Evolutionary conservation across 345 rosid species (phyloP).

Genomic region (Anacardium occidentale): DNA sequence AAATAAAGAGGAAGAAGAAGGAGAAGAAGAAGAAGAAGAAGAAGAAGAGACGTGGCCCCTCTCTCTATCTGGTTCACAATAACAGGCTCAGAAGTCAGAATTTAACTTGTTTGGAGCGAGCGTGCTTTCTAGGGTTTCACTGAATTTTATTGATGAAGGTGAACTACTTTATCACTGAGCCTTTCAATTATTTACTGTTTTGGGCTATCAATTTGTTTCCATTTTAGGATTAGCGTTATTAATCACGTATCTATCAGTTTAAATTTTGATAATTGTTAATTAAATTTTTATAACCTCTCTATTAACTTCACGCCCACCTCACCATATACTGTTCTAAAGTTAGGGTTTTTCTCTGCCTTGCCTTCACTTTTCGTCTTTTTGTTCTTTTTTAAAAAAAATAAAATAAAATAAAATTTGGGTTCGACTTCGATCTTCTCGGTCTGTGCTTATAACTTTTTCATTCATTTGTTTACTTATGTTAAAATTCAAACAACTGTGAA

Average conservation of each 20-base stretch:
- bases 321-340: background rate
- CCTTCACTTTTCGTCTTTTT: constrained; percentile 8
- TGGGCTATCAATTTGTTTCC: constrained; percentile 12
- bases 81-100: background rate
- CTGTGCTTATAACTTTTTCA: constrained; percentile 1
- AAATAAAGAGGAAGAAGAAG: background rate
- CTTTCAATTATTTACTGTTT: constrained; percentile 11
- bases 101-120: constrained; percentile 19
- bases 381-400: no score
- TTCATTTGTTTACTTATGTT: background rate
- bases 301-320: background rate
- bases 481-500: background rate
- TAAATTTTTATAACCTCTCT: background rate
- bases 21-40: constrained; percentile 5
- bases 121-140: constrained; percentile 25
- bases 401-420: constrained; percentile 42
- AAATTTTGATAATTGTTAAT: constrained; percentile 20
- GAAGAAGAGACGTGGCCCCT: constrained; percentile 32
- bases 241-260: constrained; percentile 11
- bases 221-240: constrained; percentile 14
- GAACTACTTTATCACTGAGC: constrained; percentile 4
- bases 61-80: constrained; percentile 29
- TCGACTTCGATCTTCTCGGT: constrained; percentile 34
- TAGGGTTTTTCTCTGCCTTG: constrained; percentile 29
- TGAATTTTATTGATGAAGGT: constrained; percentile 27